These are phyloP conservation scores for Hamamelis virginiana DNA, from an alignment of 164 flowering plant genomes.

Conservation along the genomic window DNA sequence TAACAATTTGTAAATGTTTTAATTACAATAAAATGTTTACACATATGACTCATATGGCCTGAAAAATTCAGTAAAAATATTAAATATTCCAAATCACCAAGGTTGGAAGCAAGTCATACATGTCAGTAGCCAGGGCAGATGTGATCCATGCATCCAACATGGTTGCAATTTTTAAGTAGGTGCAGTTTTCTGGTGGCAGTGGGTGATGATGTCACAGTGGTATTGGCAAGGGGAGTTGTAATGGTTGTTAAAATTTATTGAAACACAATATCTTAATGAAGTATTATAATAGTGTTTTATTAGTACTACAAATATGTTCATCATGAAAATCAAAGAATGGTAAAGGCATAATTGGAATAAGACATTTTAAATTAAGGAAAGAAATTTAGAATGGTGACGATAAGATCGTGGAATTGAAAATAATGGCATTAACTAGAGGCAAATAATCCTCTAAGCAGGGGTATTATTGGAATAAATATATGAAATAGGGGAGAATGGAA, in stretches of 20 bases:
- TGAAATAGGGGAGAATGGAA: too few species aligned
- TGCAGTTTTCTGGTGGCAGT: background rate
- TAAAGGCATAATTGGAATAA: background rate
- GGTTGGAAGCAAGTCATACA: background rate
- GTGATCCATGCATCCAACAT: background rate
- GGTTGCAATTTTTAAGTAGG: background rate
- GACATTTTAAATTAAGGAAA: background rate
- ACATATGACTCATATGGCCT: too few species aligned
- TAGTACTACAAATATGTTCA: background rate
- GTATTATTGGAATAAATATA: too few species aligned
- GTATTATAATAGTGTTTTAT: background rate
- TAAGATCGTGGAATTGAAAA: too few species aligned
- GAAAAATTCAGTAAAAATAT: too few species aligned
- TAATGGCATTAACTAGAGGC: too few species aligned
- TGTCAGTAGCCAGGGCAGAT: background rate
- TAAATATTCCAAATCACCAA: background rate
- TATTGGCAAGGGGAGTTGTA: too few species aligned
- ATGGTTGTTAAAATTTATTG: background rate
- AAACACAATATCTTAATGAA: background rate
- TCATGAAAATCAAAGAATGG: background rate
- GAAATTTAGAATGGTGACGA: too few species aligned
- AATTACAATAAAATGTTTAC: too few species aligned
- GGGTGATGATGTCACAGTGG: too few species aligned
- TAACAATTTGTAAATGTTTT: too few species aligned
- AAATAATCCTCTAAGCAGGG: too few species aligned